These are phyloP conservation scores for Solanum ossicruentum DNA, from an alignment of 257 asterid species.

Conservation along the genomic window DNA sequence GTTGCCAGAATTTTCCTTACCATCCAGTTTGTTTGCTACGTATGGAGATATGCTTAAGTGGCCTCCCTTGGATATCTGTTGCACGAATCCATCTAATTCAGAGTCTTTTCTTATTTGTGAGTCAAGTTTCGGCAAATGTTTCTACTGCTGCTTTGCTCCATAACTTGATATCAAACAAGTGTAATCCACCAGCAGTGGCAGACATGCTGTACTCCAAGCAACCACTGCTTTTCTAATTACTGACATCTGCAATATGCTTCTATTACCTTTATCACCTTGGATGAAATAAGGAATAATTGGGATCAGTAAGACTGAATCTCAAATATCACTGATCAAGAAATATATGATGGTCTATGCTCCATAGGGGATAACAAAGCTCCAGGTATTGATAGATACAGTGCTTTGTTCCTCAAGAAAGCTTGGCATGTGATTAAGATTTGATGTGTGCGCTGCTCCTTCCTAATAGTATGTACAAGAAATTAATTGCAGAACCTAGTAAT, in stretches of 20 bases:
- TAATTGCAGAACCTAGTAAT: neutral
- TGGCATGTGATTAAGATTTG: neutral
- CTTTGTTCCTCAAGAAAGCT: neutral
- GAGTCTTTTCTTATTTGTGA: neutral
- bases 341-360: neutral
- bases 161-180: neutral
- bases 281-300: neutral
- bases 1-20: neutral
- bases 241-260: neutral
- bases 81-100: neutral
- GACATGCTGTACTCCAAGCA: neutral
- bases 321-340: neutral
- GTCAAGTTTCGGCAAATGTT: neutral
- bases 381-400: neutral
- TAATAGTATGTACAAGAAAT: neutral
- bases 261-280: neutral
- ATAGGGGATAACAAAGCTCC: neutral
- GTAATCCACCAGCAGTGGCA: neutral
- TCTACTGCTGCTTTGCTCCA: neutral
- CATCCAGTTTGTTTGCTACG: neutral
- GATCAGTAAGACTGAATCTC: neutral
- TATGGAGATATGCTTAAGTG: neutral
- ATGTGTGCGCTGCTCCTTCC: neutral
- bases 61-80: neutral
- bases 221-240: neutral